A percentile compares a stretch with the other conserved stretches of the same genome.
Evolutionary conservation across 306 rosid species (phyloP).

Genomic region (Castanospermum australe): DNA sequence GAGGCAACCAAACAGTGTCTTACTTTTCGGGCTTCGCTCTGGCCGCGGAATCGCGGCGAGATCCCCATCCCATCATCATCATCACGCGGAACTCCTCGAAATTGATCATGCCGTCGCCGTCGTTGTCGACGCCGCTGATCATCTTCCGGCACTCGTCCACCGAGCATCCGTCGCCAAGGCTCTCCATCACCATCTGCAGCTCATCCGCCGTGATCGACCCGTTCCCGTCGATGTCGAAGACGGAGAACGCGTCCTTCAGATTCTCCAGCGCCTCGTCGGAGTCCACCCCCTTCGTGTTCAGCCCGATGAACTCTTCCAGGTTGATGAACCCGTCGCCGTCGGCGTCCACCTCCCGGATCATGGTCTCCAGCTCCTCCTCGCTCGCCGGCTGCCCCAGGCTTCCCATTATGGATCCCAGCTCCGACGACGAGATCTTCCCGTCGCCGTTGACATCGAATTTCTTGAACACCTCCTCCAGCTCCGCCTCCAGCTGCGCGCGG

Average conservation of each 20-base stretch:
- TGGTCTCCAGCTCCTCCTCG: conserved; percentile 62
- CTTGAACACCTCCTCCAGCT: conserved; percentile 69
- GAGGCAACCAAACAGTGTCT: neutral
- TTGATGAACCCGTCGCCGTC: conserved; percentile 86
- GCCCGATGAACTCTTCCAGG: conserved; percentile 63
- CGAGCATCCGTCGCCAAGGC: conserved; percentile 68
- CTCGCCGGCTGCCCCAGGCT: conserved; percentile 60
- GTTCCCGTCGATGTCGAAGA: conserved; percentile 73
- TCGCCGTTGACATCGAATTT: conserved; percentile 89
- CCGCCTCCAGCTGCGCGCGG: conserved; percentile 44
- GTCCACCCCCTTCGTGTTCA: conserved; percentile 77
- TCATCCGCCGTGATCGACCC: conserved; percentile 86
- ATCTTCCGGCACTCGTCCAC: conserved; percentile 69
- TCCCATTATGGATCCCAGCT: conserved; percentile 71
- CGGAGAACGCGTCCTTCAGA: conserved; percentile 70
- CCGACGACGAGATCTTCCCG: conserved; percentile 80
- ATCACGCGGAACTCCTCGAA: conserved; percentile 81
- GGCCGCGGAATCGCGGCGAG: conserved; percentile 30
- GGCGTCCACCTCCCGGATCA: conserved; percentile 75
- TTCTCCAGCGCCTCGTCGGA: conserved; percentile 64
- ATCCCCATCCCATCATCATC: conserved; percentile 80
- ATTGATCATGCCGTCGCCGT: conserved; percentile 78
- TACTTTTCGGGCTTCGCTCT: neutral
- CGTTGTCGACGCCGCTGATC: conserved; percentile 74
- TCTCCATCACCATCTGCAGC: conserved; percentile 57